Evolutionary conservation across 139 green algal genomes (phyloP).

Genomic region (Coelastrella sp.): DNA sequence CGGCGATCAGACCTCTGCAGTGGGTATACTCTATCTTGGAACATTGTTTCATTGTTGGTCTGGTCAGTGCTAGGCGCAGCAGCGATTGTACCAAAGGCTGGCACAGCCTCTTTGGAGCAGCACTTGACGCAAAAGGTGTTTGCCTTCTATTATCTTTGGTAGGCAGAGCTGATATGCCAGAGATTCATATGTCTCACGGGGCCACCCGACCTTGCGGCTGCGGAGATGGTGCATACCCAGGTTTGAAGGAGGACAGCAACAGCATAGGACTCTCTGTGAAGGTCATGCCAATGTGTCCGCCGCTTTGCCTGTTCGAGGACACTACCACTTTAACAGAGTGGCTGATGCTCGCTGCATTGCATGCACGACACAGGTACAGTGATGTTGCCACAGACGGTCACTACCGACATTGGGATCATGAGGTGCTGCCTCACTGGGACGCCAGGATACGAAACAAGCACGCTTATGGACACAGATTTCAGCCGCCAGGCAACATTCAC

Average conservation of each 20-base stretch:
- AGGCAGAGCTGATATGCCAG: background rate
- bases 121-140: constrained; percentile 21
- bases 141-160: constrained; percentile 57
- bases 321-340: background rate
- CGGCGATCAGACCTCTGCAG: no score
- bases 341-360: background rate
- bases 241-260: background rate
- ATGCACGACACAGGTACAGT: constrained; percentile 46
- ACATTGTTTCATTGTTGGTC: background rate
- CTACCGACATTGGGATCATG: constrained; percentile 66
- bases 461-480: constrained; percentile 36
- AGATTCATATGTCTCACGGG: background rate
- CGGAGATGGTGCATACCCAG: background rate
- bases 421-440: constrained; percentile 63
- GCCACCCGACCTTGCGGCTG: background rate
- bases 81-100: background rate
- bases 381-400: constrained; percentile 33
- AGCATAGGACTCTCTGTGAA: background rate
- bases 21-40: no score
- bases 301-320: background rate
- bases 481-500: constrained; percentile 58
- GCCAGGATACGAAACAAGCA: background rate
- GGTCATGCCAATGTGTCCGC: background rate
- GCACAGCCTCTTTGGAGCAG: background rate
- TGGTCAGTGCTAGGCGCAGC: background rate